phyloP scores from a whole-genome alignment of 805 yeast genomes.

The Saccharomyces eubayanus region DNA sequence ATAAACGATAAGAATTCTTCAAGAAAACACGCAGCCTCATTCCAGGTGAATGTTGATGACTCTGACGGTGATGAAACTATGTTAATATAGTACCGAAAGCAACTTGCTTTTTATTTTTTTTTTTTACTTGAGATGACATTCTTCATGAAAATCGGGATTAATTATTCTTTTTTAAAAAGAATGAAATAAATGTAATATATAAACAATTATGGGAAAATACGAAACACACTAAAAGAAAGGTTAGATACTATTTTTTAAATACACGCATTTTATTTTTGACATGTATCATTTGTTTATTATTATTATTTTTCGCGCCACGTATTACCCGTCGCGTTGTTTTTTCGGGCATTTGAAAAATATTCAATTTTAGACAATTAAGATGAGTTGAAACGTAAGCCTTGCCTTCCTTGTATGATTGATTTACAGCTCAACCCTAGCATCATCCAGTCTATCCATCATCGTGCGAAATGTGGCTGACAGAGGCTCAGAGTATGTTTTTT shows the following conservation, averaged over 20 bases:
- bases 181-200: neutral
- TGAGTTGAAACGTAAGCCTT: neutral
- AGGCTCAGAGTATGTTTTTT: constrained; percentile 54
- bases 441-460: neutral
- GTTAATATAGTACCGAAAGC: neutral
- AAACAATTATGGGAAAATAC: neutral
- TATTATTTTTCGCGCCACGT: neutral
- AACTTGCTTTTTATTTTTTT: neutral
- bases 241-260: neutral
- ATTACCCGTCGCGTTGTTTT: neutral
- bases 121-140: neutral
- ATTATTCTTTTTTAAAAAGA: neutral
- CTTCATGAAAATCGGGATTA: neutral
- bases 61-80: neutral
- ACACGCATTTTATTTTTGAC: neutral
- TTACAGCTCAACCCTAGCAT: neutral
- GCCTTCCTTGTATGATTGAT: neutral
- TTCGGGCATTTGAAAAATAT: neutral
- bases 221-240: neutral
- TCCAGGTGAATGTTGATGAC: neutral
- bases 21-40: neutral
- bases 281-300: neutral
- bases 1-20: neutral
- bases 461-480: constrained; percentile 58
- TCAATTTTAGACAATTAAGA: neutral